These are phyloP conservation scores for Botrytis fabae DNA, from an alignment of 2,329 filamentous ascomycete species.

Conservation along the genomic window DNA sequence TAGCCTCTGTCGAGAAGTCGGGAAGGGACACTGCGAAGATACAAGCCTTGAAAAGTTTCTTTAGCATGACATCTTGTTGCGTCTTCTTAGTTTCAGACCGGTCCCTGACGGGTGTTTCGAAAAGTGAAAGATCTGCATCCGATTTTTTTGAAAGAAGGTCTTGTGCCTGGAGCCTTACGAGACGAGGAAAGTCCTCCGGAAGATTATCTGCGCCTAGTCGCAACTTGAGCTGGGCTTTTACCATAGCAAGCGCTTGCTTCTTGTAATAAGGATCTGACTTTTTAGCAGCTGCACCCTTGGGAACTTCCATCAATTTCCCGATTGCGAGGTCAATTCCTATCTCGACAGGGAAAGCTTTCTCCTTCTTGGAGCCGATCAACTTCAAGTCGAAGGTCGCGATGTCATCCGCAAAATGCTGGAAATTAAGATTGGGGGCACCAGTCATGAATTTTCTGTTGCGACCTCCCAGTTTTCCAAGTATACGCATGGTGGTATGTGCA, in stretches of 20 bases:
- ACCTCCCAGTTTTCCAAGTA: constrained; percentile 92
- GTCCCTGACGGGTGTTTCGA: constrained; percentile 75
- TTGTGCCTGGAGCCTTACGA: constrained; percentile 85
- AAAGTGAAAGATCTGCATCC: constrained; percentile 67
- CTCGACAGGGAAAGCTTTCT: constrained; percentile 82
- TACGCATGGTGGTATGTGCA: constrained; percentile 95
- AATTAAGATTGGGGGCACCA: constrained; percentile 79
- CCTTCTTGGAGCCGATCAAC: constrained; percentile 84
- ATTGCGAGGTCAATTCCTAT: constrained; percentile 88
- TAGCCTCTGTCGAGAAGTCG: constrained; percentile 75
- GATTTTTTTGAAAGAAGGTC: constrained; percentile 75
- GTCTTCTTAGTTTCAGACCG: constrained; percentile 86
- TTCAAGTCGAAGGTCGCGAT: constrained; percentile 83
- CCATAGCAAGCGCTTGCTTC: constrained; percentile 83
- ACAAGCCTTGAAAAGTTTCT: constrained; percentile 84
- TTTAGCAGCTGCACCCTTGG: constrained; percentile 59
- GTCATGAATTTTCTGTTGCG: constrained; percentile 95
- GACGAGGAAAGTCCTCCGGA: constrained; percentile 82
- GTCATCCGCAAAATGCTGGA: constrained; percentile 85
- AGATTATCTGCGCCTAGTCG: constrained; percentile 84
- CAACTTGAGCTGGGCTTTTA: constrained; percentile 87
- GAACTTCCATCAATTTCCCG: constrained; percentile 78
- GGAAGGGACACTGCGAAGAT: constrained; percentile 83
- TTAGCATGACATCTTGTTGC: constrained; percentile 77
- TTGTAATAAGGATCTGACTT: constrained; percentile 80